phyloP scores from a whole-genome alignment of 805 yeast genomes.

The Phaffomyces antillensis region DNA sequence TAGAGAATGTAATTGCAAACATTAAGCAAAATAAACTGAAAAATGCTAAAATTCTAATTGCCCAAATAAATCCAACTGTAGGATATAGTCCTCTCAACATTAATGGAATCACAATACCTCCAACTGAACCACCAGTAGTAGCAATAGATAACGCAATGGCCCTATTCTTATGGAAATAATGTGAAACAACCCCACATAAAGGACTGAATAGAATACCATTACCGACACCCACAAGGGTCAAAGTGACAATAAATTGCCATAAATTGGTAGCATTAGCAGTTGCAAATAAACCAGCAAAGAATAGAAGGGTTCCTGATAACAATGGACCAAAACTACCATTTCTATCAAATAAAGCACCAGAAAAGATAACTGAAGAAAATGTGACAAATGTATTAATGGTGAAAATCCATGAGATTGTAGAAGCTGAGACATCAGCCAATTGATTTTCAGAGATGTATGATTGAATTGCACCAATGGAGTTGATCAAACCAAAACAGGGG shows the following conservation, averaged over 20 bases:
- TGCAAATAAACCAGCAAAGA: constrained; percentile 48
- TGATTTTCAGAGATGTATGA: constrained; percentile 52
- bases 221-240: constrained; percentile 54
- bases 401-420: constrained; percentile 61
- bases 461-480: constrained; percentile 61
- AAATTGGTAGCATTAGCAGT: constrained; percentile 46
- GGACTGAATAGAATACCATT: constrained; percentile 57
- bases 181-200: constrained; percentile 52
- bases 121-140: constrained; percentile 49
- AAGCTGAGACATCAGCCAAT: constrained; percentile 38
- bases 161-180: constrained; percentile 56
- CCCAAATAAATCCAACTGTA: constrained; percentile 53
- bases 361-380: constrained; percentile 44
- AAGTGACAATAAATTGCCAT: constrained; percentile 56
- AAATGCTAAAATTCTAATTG: constrained; percentile 46
- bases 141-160: constrained; percentile 49
- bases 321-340: constrained; percentile 46
- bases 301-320: constrained; percentile 36
- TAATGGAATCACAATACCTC: constrained; percentile 50
- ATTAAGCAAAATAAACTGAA: constrained; percentile 34
- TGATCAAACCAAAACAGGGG: constrained; percentile 53
- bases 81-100: constrained; percentile 43
- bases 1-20: constrained; percentile 30
- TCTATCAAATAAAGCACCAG: constrained; percentile 58
- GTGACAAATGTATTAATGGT: constrained; percentile 50